These are phyloP conservation scores for Podaxis sp. DNA, from an alignment of 768 basidiomycete genomes.

Conservation along the genomic window DNA sequence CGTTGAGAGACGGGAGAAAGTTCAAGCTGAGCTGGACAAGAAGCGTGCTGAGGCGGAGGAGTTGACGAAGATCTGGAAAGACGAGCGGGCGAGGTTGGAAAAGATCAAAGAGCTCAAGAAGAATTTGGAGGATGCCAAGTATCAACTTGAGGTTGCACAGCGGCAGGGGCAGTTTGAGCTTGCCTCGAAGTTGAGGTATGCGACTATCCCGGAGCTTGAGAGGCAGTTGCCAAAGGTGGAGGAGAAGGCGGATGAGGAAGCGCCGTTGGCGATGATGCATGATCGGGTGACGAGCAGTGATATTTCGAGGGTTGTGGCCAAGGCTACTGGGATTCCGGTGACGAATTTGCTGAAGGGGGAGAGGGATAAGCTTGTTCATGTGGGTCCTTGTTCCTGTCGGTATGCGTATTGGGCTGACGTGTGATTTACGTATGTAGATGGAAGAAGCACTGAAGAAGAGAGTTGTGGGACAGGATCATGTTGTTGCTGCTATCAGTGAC, in stretches of 20 bases:
- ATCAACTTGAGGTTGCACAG: slow-evolving; percentile 86
- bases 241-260: slow-evolving; percentile 42
- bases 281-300: slow-evolving; percentile 89
- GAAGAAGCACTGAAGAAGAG: slow-evolving; percentile 72
- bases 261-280: slow-evolving; percentile 67
- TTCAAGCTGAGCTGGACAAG: slow-evolving; percentile 59
- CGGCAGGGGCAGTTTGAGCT: slow-evolving; percentile 84
- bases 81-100: slow-evolving; percentile 69
- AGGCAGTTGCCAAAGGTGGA: slow-evolving; percentile 63
- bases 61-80: slow-evolving; percentile 71
- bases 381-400: slow-evolving; percentile 36
- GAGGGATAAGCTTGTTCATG: slow-evolving; percentile 85
- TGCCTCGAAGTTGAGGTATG: slow-evolving; percentile 81
- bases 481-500: slow-evolving; percentile 82
- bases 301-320: slow-evolving; percentile 85
- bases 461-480: slow-evolving; percentile 90
- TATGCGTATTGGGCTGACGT: not conserved
- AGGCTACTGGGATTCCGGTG: slow-evolving; percentile 88
- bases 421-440: slow-evolving; percentile 54
- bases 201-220: slow-evolving; percentile 82
- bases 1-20: slow-evolving; percentile 65
- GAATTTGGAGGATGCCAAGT: slow-evolving; percentile 78
- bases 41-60: slow-evolving; percentile 65
- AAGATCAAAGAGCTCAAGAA: slow-evolving; percentile 72
- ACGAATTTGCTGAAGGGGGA: slow-evolving; percentile 88